Conservation (phyloP, 371 early-diverging fungal genomes). For the Mortierella sp. region DNA sequence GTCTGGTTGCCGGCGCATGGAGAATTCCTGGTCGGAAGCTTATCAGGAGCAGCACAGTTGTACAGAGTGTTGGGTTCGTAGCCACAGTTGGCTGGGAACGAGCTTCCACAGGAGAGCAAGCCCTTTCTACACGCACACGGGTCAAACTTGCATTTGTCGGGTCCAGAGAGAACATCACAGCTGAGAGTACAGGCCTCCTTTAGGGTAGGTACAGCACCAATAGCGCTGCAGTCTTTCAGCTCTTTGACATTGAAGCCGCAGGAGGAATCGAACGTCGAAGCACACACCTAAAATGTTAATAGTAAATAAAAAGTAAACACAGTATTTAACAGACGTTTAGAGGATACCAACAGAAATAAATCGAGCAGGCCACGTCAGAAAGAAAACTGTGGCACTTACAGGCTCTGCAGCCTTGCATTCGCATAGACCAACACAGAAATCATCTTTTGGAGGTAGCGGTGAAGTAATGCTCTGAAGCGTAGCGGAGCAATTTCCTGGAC, state of each 20-base stretch:
- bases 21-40: neutral
- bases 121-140: conserved; percentile 12
- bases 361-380: too few relatives aligned
- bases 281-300: neutral
- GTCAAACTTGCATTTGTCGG: conserved; percentile 6
- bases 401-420: too few relatives aligned
- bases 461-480: too few relatives aligned
- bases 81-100: conserved; percentile 16
- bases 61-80: conserved; percentile 6
- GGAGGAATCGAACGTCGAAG: conserved; percentile 1
- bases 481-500: too few relatives aligned
- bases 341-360: too few relatives aligned
- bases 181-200: too few relatives aligned
- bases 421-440: too few relatives aligned
- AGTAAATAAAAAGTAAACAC: too few relatives aligned
- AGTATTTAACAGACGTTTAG: too few relatives aligned
- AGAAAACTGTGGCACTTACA: too few relatives aligned
- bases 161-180: neutral
- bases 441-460: too few relatives aligned
- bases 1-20: neutral
- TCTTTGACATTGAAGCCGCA: neutral
- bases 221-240: neutral
- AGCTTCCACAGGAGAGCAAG: conserved; percentile 1
- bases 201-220: neutral
- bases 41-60: neutral